Percentiles rank a stretch among this genome's conserved stretches.
phyloP scores from a whole-genome alignment of 2,329 filamentous ascomycete genomes.

The Ceratocystis papillata region DNA sequence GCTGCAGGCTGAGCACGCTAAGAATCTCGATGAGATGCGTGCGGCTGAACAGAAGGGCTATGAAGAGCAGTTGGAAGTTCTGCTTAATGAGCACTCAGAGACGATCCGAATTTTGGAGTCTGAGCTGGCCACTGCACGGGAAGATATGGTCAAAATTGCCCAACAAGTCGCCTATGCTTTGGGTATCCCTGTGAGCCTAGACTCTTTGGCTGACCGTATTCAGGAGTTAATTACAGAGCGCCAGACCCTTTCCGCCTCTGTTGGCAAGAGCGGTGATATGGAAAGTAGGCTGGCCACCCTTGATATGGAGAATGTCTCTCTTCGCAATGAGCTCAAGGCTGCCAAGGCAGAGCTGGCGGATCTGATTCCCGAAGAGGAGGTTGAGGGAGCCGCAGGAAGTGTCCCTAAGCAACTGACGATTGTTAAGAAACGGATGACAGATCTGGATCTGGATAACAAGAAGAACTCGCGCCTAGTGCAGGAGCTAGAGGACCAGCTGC shows the following conservation, averaged over 20 bases:
- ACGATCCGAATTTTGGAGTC: constrained; percentile 46
- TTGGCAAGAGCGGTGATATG: constrained; percentile 36
- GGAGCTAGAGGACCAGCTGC: constrained; percentile 92
- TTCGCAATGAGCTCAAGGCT: constrained; percentile 52
- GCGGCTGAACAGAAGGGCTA: constrained; percentile 43
- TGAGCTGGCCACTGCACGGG: constrained; percentile 54
- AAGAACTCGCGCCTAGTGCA: constrained; percentile 88
- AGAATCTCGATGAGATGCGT: constrained; percentile 42
- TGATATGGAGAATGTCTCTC: constrained; percentile 46
- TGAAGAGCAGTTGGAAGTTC: constrained; percentile 46
- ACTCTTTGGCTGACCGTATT: constrained; percentile 54
- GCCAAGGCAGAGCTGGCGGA: constrained; percentile 46
- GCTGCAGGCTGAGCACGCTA: constrained; percentile 41
- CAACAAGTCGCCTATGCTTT: constrained; percentile 51
- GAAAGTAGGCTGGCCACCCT: constrained; percentile 46
- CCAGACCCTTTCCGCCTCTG: constrained; percentile 37
- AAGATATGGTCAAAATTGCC: constrained; percentile 54
- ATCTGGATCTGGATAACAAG: constrained; percentile 60
- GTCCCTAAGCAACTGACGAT: constrained; percentile 48
- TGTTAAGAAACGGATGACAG: constrained; percentile 54
- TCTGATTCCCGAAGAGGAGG: constrained; percentile 43
- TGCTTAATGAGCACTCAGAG: constrained; percentile 52
- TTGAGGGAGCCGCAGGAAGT: constrained; percentile 35
- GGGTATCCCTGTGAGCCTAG: constrained; percentile 54
- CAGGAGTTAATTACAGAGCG: constrained; percentile 42